Evolutionary conservation across 2,329 filamentous ascomycete genomes (phyloP).

Genomic region (Colletotrichum lini): DNA sequence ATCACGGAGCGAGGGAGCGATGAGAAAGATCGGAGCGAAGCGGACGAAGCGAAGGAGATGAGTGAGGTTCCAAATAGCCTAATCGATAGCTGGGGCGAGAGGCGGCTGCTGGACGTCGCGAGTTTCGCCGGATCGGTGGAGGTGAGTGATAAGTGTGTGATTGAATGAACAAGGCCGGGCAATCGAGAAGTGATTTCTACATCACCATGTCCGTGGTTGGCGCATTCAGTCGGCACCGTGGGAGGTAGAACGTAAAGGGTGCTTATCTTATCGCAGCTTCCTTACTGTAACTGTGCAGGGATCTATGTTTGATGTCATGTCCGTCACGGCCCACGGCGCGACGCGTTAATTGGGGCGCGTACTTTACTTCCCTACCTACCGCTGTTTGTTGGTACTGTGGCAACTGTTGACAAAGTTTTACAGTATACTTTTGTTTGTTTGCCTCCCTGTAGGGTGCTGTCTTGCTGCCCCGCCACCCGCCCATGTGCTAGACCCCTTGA

Average conservation of each 20-base stretch:
- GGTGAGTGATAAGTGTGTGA: not conserved
- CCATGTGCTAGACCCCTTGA: not conserved
- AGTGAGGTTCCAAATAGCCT: too few relatives aligned
- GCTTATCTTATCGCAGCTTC: conserved; percentile 35
- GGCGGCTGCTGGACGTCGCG: not conserved
- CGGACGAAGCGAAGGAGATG: not conserved
- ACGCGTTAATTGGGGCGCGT: conserved; percentile 34
- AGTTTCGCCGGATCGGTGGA: not conserved
- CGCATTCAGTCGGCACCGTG: not conserved
- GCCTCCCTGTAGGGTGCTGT: not conserved
- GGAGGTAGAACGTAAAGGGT: not conserved
- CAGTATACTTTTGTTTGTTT: not conserved
- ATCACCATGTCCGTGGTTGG: not conserved
- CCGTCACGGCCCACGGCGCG: conserved; percentile 1
- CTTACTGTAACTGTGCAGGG: not conserved
- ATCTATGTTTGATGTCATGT: conserved; percentile 30
- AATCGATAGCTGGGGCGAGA: not conserved
- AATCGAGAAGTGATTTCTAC: not conserved
- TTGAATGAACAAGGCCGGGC: not conserved
- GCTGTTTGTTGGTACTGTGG: conserved; percentile 11
- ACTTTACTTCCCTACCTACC: not conserved
- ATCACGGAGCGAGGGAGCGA: conserved; percentile 11
- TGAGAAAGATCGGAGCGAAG: not conserved
- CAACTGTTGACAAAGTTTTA: not conserved
- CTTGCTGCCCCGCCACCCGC: not conserved